A percentile compares a stretch with the other conserved stretches of the same genome.
Conservation (phyloP, 768 basidiomycete species). For the Russula virescens region DNA sequence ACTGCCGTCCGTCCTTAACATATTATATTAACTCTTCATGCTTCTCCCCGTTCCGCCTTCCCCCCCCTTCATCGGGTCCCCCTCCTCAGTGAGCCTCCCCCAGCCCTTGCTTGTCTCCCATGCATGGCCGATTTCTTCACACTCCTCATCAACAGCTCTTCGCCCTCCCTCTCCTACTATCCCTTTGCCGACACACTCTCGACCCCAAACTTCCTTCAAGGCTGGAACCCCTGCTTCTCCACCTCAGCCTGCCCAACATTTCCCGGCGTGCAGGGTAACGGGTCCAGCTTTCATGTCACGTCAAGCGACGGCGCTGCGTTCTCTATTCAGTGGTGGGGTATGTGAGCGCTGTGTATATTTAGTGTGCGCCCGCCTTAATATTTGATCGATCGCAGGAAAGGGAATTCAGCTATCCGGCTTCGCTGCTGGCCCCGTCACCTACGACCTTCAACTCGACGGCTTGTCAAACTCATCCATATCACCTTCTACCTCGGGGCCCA, state of each 20-base stretch:
- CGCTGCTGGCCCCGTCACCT: slow-evolving; percentile 33
- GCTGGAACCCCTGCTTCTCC: slow-evolving; percentile 66
- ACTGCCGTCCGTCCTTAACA: background rate
- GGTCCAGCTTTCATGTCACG: slow-evolving; percentile 60
- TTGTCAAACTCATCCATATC: slow-evolving; percentile 27
- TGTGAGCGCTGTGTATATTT: slow-evolving; percentile 25
- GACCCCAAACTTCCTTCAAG: slow-evolving; percentile 40
- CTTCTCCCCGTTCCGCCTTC: background rate
- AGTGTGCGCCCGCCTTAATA: background rate
- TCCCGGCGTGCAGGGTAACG: slow-evolving; percentile 43
- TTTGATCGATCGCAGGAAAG: slow-evolving; percentile 42
- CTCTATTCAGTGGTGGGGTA: slow-evolving; percentile 57
- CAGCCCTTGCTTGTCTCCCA: slow-evolving; percentile 11
- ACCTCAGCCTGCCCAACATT: slow-evolving; percentile 42
- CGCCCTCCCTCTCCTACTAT: slow-evolving; percentile 54
- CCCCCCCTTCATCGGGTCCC: background rate
- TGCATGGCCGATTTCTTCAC: slow-evolving; percentile 37
- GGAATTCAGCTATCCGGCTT: slow-evolving; percentile 57
- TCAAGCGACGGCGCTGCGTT: slow-evolving; percentile 51
- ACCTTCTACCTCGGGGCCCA: slow-evolving; percentile 28
- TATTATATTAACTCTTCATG: slow-evolving; percentile 22
- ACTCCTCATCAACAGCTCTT: slow-evolving; percentile 58
- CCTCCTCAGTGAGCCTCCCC: background rate
- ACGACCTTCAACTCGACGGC: slow-evolving; percentile 39
- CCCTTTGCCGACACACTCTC: slow-evolving; percentile 55